Base-by-base conservation (phyloP, 441 rosid species). In the Kokia cookei region DNA sequence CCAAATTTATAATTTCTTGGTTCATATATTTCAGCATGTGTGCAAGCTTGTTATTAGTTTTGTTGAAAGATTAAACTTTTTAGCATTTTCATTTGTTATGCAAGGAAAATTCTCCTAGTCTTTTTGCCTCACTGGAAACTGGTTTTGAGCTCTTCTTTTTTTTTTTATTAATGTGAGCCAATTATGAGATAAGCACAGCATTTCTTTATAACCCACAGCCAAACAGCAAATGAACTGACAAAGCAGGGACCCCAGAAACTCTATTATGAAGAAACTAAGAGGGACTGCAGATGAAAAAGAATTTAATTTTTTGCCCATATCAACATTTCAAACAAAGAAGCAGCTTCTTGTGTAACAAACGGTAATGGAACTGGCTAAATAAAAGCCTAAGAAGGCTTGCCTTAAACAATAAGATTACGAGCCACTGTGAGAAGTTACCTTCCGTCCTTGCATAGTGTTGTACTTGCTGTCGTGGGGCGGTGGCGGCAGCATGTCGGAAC, bases 361-460 rank as follows among this genome's bases (percentile, higher is more conserved):
- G 8, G 45, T 8, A 8, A 40, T 40, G 45, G 43, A 40, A 40
- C 45, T 40, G 45, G 45, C 45, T 40, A 40, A 40, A 40, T 40
- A 40, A 40, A 40, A 75, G 98, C 97, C 85, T 91, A 85, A 22
- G 97, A 80, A 51, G 96, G 98, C 67, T 89, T 82, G 62, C 98
- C 97, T 78, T 89, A 85, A 78, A 81, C 82, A 80, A 89, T 79
- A 77, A 89, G 91, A 61, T 79, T 86, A 68, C 93, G 93, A 72
- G 96, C 98, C 71, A 81, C 80, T 48, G 88, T n/a, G 74, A 95
- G 89, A 27, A 91, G 73, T 76, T 89, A 37, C 42, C 42, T 37
- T 37, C 90, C 76, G 75, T 77, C 2, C 70, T 82, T 75, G 27
- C 76, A 67, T 71, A 72, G 35, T 65, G 70, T 4, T 82, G 76